Evolutionary conservation across 1,139 yeast species (phyloP).

Genomic region (Kurtzmaniella quercitrusa): DNA sequence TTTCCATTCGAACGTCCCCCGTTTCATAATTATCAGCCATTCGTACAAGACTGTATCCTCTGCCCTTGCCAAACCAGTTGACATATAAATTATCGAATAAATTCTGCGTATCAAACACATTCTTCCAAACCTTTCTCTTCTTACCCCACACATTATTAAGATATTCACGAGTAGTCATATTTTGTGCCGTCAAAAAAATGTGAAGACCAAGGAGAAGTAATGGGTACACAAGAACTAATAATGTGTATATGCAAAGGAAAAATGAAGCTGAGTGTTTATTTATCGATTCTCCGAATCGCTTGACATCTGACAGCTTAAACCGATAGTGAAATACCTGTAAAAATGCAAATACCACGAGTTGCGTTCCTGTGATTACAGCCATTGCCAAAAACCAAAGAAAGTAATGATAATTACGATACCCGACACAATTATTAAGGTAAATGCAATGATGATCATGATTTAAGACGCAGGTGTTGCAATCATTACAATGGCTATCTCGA

Average conservation of each 20-base stretch:
- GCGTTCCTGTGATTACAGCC: conserved; percentile 19
- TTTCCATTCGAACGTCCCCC: conserved; percentile 45
- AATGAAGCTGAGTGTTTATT: conserved; percentile 39
- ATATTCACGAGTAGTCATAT: conserved; percentile 69
- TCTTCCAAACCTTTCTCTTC: conserved; percentile 25
- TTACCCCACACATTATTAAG: conserved; percentile 35
- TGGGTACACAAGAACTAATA: conserved; percentile 51
- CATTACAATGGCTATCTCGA: conserved; percentile 40
- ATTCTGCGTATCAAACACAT: conserved; percentile 42
- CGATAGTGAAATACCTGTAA: conserved; percentile 27
- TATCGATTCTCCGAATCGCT: conserved; percentile 19
- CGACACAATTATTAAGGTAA: conserved; percentile 40
- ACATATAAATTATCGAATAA: conserved; percentile 36
- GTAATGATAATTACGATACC: conserved; percentile 29
- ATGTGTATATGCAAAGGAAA: conserved; percentile 44
- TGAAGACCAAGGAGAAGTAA: conserved; percentile 50
- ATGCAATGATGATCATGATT: conserved; percentile 43
- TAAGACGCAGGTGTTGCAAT: conserved; percentile 42
- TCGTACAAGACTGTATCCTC: conserved; percentile 40
- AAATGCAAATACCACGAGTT: conserved; percentile 23
- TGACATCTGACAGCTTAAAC: conserved; percentile 6
- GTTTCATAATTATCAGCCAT: conserved; percentile 29
- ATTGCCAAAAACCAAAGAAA: conserved; percentile 39
- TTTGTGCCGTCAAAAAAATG: conserved; percentile 48
- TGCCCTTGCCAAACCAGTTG: conserved; percentile 47